These are phyloP conservation scores for Physcomitrium patens DNA, from an alignment of 225 moss, liverwort and hornwort genomes.

Conservation along the genomic window DNA sequence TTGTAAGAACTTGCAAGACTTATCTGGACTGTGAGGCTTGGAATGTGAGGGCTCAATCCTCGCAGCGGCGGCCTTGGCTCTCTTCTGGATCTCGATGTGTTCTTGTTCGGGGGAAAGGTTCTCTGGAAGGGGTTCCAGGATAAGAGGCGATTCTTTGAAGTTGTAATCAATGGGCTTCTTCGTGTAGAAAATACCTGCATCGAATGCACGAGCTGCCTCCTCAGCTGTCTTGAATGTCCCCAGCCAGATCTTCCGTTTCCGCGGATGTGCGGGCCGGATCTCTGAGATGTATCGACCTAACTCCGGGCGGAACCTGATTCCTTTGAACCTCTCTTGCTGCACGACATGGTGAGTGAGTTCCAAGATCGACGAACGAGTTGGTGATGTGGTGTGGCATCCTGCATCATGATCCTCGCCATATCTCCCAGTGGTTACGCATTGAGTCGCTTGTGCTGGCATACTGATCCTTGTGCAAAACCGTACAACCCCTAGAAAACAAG, in stretches of 20 bases:
- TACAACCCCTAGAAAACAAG: too few species aligned
- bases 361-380: too few species aligned
- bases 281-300: conserved; percentile 28
- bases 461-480: too few species aligned
- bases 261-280: conserved; percentile 27
- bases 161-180: conserved; percentile 22
- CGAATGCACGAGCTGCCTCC: conserved; percentile 30
- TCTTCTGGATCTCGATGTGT: conserved; percentile 31
- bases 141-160: conserved; percentile 19
- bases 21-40: too few species aligned
- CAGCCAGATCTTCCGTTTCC: conserved; percentile 32
- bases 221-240: conserved; percentile 26
- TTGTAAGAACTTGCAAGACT: too few species aligned
- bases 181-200: conserved; percentile 34
- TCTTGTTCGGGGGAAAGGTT: conserved; percentile 14
- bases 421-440: too few species aligned
- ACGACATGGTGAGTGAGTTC: too few species aligned
- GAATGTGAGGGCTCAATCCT: neutral
- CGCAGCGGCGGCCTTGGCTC: conserved; percentile 28
- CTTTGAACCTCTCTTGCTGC: conserved; percentile 15
- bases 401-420: too few species aligned
- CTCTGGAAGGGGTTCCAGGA: conserved; percentile 9
- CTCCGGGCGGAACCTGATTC: conserved; percentile 27
- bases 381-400: too few species aligned
- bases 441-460: too few species aligned